Percentiles rank a stretch among this genome's conserved stretches.
Evolutionary conservation across 768 basidiomycete species (phyloP).

Genomic region (Xerocomellus chrysenteron): DNA sequence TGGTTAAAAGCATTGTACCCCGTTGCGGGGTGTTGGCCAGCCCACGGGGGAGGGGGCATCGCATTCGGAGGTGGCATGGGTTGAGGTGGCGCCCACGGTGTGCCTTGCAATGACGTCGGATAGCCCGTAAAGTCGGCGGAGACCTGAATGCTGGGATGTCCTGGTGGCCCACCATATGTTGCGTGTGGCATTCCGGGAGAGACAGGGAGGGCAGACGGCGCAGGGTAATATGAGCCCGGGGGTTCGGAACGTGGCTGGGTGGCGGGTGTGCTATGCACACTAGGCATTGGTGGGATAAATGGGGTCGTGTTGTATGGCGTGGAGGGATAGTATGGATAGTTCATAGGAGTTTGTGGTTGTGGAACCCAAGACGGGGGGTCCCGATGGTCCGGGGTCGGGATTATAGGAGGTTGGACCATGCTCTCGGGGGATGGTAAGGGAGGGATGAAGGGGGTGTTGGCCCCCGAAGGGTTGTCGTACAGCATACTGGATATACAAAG

Average conservation of each 20-base stretch:
- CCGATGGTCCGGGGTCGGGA: constrained; percentile 30
- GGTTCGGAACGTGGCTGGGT: constrained; percentile 23
- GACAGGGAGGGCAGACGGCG: constrained; percentile 29
- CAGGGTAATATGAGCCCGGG: constrained; percentile 33
- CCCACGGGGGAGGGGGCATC: constrained; percentile 23
- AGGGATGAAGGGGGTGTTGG: constrained; percentile 39
- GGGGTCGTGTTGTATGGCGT: constrained; percentile 40
- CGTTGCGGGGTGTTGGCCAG: constrained; percentile 17
- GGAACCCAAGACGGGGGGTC: constrained; percentile 37
- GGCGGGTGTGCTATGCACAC: constrained; percentile 24
- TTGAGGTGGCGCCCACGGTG: constrained; percentile 27
- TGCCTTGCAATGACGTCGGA: constrained; percentile 23
- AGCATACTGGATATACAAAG: constrained; percentile 23
- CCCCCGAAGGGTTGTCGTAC: constrained; percentile 30
- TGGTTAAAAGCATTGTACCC: constrained; percentile 32
- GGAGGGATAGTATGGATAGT: constrained; percentile 40
- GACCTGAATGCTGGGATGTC: constrained; percentile 6
- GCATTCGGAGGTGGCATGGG: constrained; percentile 22
- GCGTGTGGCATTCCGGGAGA: constrained; percentile 14
- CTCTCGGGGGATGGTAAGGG: constrained; percentile 38
- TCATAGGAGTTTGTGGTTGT: constrained; percentile 32
- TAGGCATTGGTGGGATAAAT: constrained; percentile 38
- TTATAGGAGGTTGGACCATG: constrained; percentile 34
- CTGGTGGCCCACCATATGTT: constrained; percentile 10
- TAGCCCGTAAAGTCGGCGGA: constrained; percentile 36